Base-by-base conservation (phyloP, 106 monocot genomes). In the Dioscorea alata region DNA sequence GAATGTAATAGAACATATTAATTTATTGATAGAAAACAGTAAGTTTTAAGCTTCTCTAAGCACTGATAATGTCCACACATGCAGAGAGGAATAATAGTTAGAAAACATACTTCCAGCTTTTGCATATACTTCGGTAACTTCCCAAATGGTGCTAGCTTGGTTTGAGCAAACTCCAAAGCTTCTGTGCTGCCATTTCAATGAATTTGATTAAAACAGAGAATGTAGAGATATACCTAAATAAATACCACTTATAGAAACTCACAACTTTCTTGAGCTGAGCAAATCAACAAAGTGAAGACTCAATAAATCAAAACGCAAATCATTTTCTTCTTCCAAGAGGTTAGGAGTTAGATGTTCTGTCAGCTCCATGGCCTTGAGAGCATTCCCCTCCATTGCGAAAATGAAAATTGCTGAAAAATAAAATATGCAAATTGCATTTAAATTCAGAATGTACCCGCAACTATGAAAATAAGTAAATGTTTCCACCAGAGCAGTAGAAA, bases 101-200 rank as follows among this genome's bases (percentile, higher is more conserved):
- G 22, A 25, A 66, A 71, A 58, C 72, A 72, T 99, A 99, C 97
- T 82, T 97, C 97, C 67, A 99, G 68, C 68, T 99, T 99, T 71
- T 71, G 81, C 48, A 92, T 82, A 76, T 90, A 89, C 64, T 89
- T 89, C 33, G 78, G 80, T 57, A 78, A 65, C 74, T 83, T 87
- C 57, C 92, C 92, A 76, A 99, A 99, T 66, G 86, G 82, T 50
- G 79, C 81, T 32, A 99, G 59, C 60, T 74, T 85, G 32, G 54
- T 83, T 65, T 90, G 92, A 64, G 93, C 97, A 73, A 99, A 99
- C 71, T 99, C 97, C 78, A 99, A 74, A 66, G 97, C 97, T 84
- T 92, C 97, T 68, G 82, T 87, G 79, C 97, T 92, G 89, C 62
- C 77, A 89, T 72, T 60, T 23, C 62, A 59, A 54, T 62, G 48